Conservation (phyloP, 352 stramenopile genomes). For the Phytophthora lateralis region DNA sequence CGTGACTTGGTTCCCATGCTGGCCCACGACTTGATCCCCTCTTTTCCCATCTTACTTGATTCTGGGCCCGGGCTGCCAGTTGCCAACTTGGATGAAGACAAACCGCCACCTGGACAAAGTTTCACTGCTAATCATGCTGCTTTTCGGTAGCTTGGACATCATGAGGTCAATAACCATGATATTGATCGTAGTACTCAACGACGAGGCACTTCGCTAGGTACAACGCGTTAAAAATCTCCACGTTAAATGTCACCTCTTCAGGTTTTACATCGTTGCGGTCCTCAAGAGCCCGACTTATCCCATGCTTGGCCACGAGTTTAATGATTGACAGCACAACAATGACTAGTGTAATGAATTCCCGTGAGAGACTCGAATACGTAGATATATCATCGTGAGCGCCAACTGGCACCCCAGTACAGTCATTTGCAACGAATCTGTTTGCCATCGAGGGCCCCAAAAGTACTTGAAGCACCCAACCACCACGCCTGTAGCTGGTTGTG, state of each 20-base stretch:
- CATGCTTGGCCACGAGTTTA: constrained; percentile 20
- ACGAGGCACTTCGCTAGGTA: neutral
- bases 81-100: neutral
- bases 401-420: too few species aligned
- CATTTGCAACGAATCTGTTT: too few species aligned
- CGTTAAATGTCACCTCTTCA: neutral
- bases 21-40: neutral
- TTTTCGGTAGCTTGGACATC: neutral
- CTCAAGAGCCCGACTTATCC: constrained; percentile 18
- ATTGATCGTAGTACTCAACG: too few species aligned
- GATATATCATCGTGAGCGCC: too few species aligned
- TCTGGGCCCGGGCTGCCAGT: neutral
- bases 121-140: neutral
- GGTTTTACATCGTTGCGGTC: constrained; percentile 27
- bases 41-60: neutral
- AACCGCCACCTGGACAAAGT: neutral
- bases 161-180: neutral
- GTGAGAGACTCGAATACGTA: neutral
- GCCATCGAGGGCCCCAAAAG: too few species aligned
- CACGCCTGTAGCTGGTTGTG: too few species aligned
- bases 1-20: neutral
- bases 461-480: too few species aligned
- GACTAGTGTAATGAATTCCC: constrained; percentile 1
- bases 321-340: neutral
- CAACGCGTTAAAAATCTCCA: neutral